Base-by-base conservation (phyloP, 2,329 filamentous ascomycete genomes). In the Bertia moriformis region DNA sequence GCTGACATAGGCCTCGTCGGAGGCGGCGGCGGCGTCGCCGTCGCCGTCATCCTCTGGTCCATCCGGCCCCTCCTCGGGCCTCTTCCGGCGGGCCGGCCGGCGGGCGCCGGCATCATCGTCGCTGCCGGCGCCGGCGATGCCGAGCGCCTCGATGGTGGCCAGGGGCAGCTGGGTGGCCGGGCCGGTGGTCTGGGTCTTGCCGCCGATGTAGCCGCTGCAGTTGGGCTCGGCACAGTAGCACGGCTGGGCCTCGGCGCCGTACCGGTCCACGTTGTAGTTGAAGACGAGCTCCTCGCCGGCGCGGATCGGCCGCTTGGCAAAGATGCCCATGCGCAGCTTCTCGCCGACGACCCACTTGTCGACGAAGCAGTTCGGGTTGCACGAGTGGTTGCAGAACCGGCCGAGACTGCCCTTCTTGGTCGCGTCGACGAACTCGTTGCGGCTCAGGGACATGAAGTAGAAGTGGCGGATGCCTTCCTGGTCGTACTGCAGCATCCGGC, bases 291-390 rank as follows among this genome's bases (percentile, higher is more conserved):
- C 91, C 59, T 98, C 91, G 41, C 91, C 91, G 14, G 83, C 78
- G 53, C 78, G 77, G 54, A 98, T 81, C 51, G 73, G 69, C 46
- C 88, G 84, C 61, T 84, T 73, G 49, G 88, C 85, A 65, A 98
- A 98, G 49, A 98, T 96, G 51, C 91, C 91, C 91, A 98, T 98
- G 51, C 91, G 88, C 55, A 96, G 67, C 65, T 95, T 96, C 51
- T 93, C 85, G 14, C 87, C 88, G 22, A 98, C 87, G 43, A 96
- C 88, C 91, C 91, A 98, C 64, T 98, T 98, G 69, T 98, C 91
- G 46, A 98, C 89, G 59, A 93, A 96, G 62, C 88, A 96, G 55
- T 98, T 98, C n/a, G 91, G 91, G 56, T 91, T 94, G 70, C 91
- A 98, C 5, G 91, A 96, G 58, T 98, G 91, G 53, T 98, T 98